phyloP scores from a whole-genome alignment of 176 grass and related monocot species.

The Carex parvula region DNA sequence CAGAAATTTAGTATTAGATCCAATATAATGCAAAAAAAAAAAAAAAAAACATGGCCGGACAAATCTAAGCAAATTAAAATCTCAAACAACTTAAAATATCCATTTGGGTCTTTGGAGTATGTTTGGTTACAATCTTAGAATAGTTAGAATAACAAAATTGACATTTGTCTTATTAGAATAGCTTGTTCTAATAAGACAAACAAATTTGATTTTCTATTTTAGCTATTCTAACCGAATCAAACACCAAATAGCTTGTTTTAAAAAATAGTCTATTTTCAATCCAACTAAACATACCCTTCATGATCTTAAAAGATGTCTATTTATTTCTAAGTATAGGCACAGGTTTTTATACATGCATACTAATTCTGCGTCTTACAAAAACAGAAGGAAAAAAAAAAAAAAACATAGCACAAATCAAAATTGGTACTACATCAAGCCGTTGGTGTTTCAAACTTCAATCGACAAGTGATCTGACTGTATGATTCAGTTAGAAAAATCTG shows the following conservation, averaged over 20 bases:
- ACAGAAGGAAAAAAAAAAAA: not conserved
- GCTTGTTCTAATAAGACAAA: no score
- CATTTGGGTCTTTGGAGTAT: no score
- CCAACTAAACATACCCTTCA: no score
- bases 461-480: not conserved
- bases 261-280: no score
- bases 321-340: not conserved
- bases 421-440: not conserved
- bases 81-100: not conserved
- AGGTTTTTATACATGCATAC: not conserved
- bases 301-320: not conserved
- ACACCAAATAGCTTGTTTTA: no score
- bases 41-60: not conserved
- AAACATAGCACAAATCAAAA: slow-evolving; percentile 11
- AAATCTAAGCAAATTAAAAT: not conserved
- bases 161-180: no score
- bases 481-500: not conserved
- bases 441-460: not conserved
- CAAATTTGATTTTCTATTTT: no score
- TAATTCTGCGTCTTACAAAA: not conserved
- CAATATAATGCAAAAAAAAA: not conserved
- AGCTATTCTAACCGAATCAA: no score
- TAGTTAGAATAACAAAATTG: no score
- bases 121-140: no score
- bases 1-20: not conserved